A percentile compares a stretch with the other conserved stretches of the same genome.
phyloP scores from a whole-genome alignment of 257 asterid genomes.

The Penstemon eatonii region DNA sequence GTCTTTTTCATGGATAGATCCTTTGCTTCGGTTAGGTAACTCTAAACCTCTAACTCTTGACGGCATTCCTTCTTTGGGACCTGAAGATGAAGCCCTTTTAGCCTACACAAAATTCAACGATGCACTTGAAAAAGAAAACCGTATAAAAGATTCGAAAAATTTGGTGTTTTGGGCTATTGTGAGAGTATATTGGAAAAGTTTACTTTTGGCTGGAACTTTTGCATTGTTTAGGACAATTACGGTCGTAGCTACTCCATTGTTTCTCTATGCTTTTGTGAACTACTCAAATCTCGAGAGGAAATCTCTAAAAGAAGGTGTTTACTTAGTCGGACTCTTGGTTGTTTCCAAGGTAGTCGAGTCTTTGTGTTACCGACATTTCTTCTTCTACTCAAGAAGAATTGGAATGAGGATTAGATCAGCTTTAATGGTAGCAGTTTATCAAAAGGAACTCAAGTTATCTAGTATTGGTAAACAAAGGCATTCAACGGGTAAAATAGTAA shows the following conservation, averaged over 20 bases:
- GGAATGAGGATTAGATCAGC: constrained; percentile 78
- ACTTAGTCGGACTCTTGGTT: constrained; percentile 50
- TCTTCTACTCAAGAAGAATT: constrained; percentile 51
- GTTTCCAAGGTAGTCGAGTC: constrained; percentile 54
- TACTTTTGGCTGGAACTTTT: constrained; percentile 43
- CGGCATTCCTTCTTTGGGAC: constrained; percentile 57
- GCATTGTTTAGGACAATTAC: constrained; percentile 43
- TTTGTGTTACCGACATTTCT: constrained; percentile 58
- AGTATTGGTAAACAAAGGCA: constrained; percentile 52
- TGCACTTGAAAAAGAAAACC: constrained; percentile 36
- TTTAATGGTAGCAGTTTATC: constrained; percentile 65
- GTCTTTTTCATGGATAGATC: constrained; percentile 63
- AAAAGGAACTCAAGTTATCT: constrained; percentile 67
- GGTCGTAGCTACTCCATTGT: constrained; percentile 48
- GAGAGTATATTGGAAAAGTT: constrained; percentile 51
- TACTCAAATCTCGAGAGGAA: constrained; percentile 42
- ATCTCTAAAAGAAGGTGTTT: constrained; percentile 36
- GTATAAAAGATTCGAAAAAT: constrained; percentile 25
- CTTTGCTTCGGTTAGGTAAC: constrained; percentile 53
- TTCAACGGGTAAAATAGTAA: constrained; percentile 71
- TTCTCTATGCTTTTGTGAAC: constrained; percentile 62
- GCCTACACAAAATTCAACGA: constrained; percentile 43
- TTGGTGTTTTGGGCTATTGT: constrained; percentile 39
- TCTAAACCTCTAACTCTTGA: constrained; percentile 48
- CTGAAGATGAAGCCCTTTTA: constrained; percentile 56